Evolutionary conservation across 75 land plant species (phyloP).

Genomic region (Gnetum montanum): DNA sequence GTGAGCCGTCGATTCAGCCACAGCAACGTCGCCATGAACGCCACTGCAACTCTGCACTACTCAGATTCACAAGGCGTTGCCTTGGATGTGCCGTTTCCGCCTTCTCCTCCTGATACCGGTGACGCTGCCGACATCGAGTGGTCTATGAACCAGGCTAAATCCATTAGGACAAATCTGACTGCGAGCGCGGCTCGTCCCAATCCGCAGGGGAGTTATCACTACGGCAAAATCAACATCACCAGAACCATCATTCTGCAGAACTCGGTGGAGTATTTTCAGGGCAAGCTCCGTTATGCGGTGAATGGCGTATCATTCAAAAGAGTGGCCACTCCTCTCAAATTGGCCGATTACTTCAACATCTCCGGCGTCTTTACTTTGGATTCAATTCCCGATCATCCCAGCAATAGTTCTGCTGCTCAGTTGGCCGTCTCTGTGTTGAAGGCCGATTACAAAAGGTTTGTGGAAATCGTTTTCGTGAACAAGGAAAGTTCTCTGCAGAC

Average conservation of each 20-base stretch:
- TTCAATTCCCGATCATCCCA: constrained; percentile 42
- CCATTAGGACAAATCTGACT: constrained; percentile 54
- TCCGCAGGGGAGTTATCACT: constrained; percentile 78
- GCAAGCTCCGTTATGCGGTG: constrained; percentile 58
- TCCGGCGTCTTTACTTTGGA: constrained; percentile 40
- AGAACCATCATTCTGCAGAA: constrained; percentile 33
- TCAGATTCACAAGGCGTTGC: constrained; percentile 45
- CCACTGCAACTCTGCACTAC: too few relatives aligned
- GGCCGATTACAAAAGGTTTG: constrained; percentile 36
- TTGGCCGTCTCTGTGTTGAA: constrained; percentile 41
- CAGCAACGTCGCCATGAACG: too few relatives aligned
- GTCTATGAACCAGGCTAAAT: constrained; percentile 64
- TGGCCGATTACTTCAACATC: constrained; percentile 51
- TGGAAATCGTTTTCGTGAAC: constrained; percentile 68
- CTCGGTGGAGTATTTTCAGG: constrained; percentile 25
- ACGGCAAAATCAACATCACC: constrained; percentile 45
- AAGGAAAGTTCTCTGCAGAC: constrained; percentile 43
- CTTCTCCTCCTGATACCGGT: constrained; percentile 48
- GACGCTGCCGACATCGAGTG: constrained; percentile 61
- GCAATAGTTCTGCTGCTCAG: neutral
- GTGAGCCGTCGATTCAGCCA: too few relatives aligned
- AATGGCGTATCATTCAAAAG: constrained; percentile 49
- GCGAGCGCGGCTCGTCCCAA: constrained; percentile 71
- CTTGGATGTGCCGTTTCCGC: too few relatives aligned
- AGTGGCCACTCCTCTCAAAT: constrained; percentile 52